A percentile compares a stretch with the other conserved stretches of the same genome.
phyloP scores from a whole-genome alignment of 2,329 filamentous ascomycete genomes.

The Tricladium varicosporioides region DNA sequence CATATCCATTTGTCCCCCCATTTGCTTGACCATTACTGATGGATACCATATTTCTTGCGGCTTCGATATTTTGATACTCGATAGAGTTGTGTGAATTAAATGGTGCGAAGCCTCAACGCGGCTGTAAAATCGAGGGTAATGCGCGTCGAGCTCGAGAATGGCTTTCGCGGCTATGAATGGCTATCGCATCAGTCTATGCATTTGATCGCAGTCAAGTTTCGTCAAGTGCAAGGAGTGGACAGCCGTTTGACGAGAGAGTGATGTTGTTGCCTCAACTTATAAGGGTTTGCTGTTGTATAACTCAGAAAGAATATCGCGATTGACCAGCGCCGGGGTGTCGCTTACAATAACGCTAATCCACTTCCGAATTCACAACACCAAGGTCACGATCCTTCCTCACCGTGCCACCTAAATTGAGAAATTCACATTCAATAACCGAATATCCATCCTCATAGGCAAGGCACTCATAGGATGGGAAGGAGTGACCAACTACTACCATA shows the following conservation, averaged over 20 bases:
- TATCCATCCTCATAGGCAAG: too few relatives aligned
- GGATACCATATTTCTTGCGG: conserved; percentile 23
- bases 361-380: conserved; percentile 11
- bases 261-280: neutral
- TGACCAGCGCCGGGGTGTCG: neutral
- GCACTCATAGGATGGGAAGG: too few relatives aligned
- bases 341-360: conserved; percentile 2
- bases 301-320: neutral
- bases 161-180: neutral
- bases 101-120: conserved; percentile 1
- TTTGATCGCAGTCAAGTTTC: conserved; percentile 7
- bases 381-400: neutral
- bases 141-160: conserved; percentile 15
- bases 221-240: neutral
- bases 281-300: neutral
- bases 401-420: too few relatives aligned
- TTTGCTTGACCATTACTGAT: conserved; percentile 25
- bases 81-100: neutral
- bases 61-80: too few relatives aligned
- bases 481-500: too few relatives aligned
- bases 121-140: neutral
- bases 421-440: too few relatives aligned
- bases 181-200: conserved; percentile 9
- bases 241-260: neutral
- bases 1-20: conserved; percentile 29